These are phyloP conservation scores for Aplosporella prunicola DNA, from an alignment of 2,329 filamentous ascomycete genomes.

Conservation along the genomic window DNA sequence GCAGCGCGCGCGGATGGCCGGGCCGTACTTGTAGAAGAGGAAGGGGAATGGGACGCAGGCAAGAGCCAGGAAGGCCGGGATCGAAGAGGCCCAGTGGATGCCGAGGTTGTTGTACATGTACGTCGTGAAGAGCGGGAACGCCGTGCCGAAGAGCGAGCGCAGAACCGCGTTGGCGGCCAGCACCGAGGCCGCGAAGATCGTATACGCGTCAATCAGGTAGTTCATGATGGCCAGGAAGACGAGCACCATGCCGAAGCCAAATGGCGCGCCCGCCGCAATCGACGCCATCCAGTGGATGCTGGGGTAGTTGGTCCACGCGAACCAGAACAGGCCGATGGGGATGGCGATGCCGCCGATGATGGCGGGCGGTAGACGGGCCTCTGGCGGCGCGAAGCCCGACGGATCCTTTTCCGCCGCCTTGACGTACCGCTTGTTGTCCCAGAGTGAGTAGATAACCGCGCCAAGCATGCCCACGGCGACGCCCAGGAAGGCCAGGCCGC, in stretches of 20 bases:
- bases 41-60: constrained; percentile 38
- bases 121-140: constrained; percentile 29
- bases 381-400: constrained; percentile 10
- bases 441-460: constrained; percentile 33
- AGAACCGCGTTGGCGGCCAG: constrained; percentile 36
- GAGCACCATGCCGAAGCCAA: constrained; percentile 34
- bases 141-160: constrained; percentile 37
- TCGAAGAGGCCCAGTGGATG: constrained; percentile 13
- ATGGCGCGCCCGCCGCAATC: constrained; percentile 39
- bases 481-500: constrained; percentile 41
- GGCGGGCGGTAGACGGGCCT: constrained; percentile 11
- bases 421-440: constrained; percentile 28
- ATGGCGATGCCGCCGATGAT: constrained; percentile 33
- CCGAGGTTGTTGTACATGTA: constrained; percentile 13
- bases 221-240: constrained; percentile 43
- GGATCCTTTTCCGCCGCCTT: constrained; percentile 33
- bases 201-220: constrained; percentile 58
- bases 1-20: constrained; percentile 49
- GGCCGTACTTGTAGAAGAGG: constrained; percentile 59
- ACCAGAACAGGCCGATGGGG: constrained; percentile 58
- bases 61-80: constrained; percentile 14
- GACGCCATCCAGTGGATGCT: constrained; percentile 47
- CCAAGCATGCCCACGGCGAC: constrained; percentile 35
- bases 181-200: constrained; percentile 33
- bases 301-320: constrained; percentile 54